phyloP scores from a whole-genome alignment of 169 alveolate genomes.

The Eimeria tenella region DNA sequence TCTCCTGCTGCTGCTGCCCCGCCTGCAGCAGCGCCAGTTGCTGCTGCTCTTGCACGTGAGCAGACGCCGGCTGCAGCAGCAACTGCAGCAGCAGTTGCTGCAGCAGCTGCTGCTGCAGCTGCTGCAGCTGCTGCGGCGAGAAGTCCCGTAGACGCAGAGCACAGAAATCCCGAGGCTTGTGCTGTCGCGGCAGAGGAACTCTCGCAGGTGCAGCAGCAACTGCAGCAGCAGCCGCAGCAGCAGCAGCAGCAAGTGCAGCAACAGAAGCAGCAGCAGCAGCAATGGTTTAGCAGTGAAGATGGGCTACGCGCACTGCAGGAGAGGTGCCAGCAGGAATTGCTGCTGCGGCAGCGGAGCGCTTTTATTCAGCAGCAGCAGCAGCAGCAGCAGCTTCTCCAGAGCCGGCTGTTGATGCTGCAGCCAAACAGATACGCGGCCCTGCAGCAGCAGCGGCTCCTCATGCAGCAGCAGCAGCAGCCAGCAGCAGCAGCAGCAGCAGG shows the following conservation, averaged over 20 bases:
- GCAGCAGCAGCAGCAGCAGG: slow-evolving; percentile 20
- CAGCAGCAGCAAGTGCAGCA: slow-evolving; percentile 13
- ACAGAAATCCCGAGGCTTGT: neutral
- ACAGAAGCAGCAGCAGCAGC: slow-evolving; percentile 34
- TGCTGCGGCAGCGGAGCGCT: slow-evolving; percentile 52
- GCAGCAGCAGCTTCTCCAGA: slow-evolving; percentile 37
- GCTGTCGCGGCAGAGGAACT: neutral
- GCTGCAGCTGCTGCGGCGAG: slow-evolving; percentile 34
- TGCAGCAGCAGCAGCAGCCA: slow-evolving; percentile 51
- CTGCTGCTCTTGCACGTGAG: neutral
- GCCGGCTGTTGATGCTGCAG: slow-evolving; percentile 25
- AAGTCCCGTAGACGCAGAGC: neutral
- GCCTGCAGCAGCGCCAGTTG: neutral
- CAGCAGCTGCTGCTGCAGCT: slow-evolving; percentile 50
- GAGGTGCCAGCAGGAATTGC: slow-evolving; percentile 51
- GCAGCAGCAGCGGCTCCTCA: slow-evolving; percentile 2
- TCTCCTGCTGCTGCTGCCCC: slow-evolving; percentile 8
- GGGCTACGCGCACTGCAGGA: slow-evolving; percentile 56
- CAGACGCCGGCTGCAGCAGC: neutral
- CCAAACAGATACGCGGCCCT: slow-evolving; percentile 38
- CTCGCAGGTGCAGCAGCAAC: slow-evolving; percentile 23
- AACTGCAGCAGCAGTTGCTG: neutral
- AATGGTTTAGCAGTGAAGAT: slow-evolving; percentile 11
- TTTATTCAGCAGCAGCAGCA: slow-evolving; percentile 30
- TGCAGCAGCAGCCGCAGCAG: slow-evolving; percentile 16